Evolutionary conservation across 2,329 filamentous ascomycete species (phyloP).

Genomic region (Colletotrichum lupini): DNA sequence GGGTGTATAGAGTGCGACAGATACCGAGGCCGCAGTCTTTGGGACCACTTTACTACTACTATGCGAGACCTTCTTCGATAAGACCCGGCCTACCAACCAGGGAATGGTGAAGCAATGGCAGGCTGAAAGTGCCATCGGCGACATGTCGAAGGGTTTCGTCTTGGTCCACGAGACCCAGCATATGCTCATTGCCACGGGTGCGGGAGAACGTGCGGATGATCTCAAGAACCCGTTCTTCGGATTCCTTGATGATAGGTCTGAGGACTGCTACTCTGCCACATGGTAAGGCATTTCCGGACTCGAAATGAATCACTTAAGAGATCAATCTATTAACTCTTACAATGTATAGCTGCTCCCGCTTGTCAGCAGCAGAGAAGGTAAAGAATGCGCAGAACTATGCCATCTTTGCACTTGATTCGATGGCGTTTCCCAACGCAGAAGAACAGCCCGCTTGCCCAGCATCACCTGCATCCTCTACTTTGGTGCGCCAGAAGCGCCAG

Average conservation of each 20-base stretch:
- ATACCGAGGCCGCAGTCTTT: not conserved
- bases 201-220: not conserved
- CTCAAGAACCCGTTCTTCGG: not conserved
- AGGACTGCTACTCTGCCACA: not conserved
- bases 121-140: not conserved
- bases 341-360: not conserved
- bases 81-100: not conserved
- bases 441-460: not conserved
- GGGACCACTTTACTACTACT: not conserved
- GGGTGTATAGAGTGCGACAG: slow-evolving; percentile 4
- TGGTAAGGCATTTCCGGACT: not conserved
- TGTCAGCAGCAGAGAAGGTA: not conserved
- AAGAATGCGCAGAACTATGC: slow-evolving; percentile 1
- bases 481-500: not conserved
- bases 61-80: slow-evolving; percentile 10
- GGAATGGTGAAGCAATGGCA: slow-evolving; percentile 4
- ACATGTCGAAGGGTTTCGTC: not conserved
- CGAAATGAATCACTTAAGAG: not conserved
- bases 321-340: too few species aligned
- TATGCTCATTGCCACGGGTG: not conserved
- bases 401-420: not conserved
- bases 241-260: not conserved
- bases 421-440: not conserved
- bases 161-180: not conserved
- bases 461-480: not conserved